A percentile compares a stretch with the other conserved stretches of the same genome.
Conservation (phyloP, 2,329 filamentous ascomycete species). For the Apiospora arundinis region DNA sequence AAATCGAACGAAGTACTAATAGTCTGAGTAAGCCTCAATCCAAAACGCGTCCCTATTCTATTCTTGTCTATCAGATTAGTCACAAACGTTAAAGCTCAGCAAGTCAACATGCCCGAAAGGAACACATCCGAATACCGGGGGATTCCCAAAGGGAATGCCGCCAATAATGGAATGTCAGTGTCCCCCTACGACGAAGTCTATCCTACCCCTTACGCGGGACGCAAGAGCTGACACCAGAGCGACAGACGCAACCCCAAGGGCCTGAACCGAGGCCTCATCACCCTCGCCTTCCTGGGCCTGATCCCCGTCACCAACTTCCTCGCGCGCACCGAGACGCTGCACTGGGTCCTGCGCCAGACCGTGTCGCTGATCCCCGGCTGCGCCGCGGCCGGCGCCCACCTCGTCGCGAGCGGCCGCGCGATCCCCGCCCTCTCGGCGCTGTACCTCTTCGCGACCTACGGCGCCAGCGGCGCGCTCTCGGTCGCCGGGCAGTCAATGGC, state of each 20-base stretch:
- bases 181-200: background rate
- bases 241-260: background rate
- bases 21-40: too few relatives aligned
- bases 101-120: too few relatives aligned
- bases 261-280: background rate
- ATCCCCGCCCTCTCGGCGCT: background rate
- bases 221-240: background rate
- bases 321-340: background rate
- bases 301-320: background rate
- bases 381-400: background rate
- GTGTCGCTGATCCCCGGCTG: background rate
- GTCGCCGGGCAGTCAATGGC: background rate
- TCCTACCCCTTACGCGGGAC: too few relatives aligned
- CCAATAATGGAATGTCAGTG: background rate
- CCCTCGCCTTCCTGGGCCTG: background rate
- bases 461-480: constrained; percentile 2
- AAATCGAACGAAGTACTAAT: background rate
- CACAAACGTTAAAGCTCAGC: too few relatives aligned
- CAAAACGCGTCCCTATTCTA: too few relatives aligned
- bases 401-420: background rate
- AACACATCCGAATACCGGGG: too few relatives aligned
- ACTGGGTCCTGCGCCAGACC: background rate
- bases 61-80: too few relatives aligned
- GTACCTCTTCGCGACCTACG: constrained; percentile 1
- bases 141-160: background rate